Percentiles rank a stretch among this genome's conserved stretches.
Evolutionary conservation across 805 yeast species (phyloP).

Genomic region (Suhomyces vadensis): DNA sequence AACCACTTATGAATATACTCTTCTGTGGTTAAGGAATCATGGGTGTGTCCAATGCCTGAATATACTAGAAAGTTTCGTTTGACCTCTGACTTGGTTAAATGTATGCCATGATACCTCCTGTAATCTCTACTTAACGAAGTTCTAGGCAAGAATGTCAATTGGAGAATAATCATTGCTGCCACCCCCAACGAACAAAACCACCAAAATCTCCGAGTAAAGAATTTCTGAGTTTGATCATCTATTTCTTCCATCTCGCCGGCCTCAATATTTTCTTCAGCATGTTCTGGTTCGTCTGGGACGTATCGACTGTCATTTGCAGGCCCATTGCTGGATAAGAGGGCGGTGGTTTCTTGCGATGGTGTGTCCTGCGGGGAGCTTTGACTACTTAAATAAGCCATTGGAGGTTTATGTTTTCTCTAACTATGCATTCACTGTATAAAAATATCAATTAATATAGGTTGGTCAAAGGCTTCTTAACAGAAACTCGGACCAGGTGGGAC

Average conservation of each 20-base stretch:
- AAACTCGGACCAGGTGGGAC: not conserved
- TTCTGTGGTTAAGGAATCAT: slow-evolving; percentile 22
- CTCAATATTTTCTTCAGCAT: not conserved
- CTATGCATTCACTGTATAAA: not conserved
- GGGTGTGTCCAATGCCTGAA: slow-evolving; percentile 26
- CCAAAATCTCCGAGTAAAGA: slow-evolving; percentile 33
- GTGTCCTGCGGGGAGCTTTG: not conserved
- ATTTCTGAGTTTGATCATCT: not conserved
- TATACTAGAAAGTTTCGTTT: slow-evolving; percentile 56
- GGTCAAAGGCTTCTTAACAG: not conserved
- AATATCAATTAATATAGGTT: not conserved
- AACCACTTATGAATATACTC: slow-evolving; percentile 30
- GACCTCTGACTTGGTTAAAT: slow-evolving; percentile 66
- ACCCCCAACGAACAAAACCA: slow-evolving; percentile 51
- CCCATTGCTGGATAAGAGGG: not conserved
- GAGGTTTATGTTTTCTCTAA: not conserved
- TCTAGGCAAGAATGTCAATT: slow-evolving; percentile 76
- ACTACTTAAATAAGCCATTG: not conserved
- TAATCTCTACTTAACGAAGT: slow-evolving; percentile 82
- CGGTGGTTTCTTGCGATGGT: not conserved
- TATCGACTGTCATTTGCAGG: not conserved
- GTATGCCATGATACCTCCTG: slow-evolving; percentile 68
- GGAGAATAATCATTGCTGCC: slow-evolving; percentile 53
- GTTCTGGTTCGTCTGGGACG: not conserved
- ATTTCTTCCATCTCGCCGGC: not conserved